Percentiles rank a stretch among this genome's conserved stretches.
Conservation (phyloP, 352 stramenopile species). For the Plasmopara halstedii region DNA sequence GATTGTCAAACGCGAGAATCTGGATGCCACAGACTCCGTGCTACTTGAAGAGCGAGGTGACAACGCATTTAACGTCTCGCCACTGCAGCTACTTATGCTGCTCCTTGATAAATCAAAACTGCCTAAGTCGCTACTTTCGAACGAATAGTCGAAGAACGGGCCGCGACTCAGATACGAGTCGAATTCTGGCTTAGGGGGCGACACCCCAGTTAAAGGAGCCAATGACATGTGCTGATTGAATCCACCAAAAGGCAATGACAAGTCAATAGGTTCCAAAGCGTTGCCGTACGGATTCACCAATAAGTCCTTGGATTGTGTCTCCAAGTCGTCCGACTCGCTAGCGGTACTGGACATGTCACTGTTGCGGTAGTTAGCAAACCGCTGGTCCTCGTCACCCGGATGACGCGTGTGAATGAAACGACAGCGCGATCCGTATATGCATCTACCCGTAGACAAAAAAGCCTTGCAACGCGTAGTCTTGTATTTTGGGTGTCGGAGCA, state of each 20-base stretch:
- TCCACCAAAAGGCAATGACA: constrained; percentile 57
- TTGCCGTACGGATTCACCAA: constrained; percentile 64
- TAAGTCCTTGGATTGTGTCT: constrained; percentile 40
- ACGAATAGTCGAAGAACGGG: constrained; percentile 41
- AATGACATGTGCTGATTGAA: constrained; percentile 47
- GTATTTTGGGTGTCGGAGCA: constrained; percentile 87
- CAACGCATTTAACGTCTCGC: constrained; percentile 26
- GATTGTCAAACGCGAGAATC: constrained; percentile 69
- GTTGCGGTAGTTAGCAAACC: constrained; percentile 24
- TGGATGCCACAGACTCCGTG: constrained; percentile 28
- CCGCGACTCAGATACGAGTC: constrained; percentile 42
- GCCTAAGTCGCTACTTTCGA: constrained; percentile 27
- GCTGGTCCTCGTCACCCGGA: constrained; percentile 27
- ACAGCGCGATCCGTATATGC: constrained; percentile 83
- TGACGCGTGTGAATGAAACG: constrained; percentile 75
- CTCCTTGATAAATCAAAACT: constrained; percentile 18
- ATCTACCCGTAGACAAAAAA: constrained; percentile 76
- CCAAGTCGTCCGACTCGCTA: constrained; percentile 64
- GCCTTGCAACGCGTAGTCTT: constrained; percentile 89
- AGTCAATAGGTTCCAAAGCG: constrained; percentile 47
- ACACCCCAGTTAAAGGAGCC: constrained; percentile 31
- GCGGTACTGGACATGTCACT: constrained; percentile 45
- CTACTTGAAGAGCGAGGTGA: constrained; percentile 28
- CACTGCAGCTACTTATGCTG: constrained; percentile 23
- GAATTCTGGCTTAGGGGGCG: constrained; percentile 18